Evolutionary conservation across 371 early-diverging fungal species (phyloP).

Genomic region (Actinomortierella ambigua): DNA sequence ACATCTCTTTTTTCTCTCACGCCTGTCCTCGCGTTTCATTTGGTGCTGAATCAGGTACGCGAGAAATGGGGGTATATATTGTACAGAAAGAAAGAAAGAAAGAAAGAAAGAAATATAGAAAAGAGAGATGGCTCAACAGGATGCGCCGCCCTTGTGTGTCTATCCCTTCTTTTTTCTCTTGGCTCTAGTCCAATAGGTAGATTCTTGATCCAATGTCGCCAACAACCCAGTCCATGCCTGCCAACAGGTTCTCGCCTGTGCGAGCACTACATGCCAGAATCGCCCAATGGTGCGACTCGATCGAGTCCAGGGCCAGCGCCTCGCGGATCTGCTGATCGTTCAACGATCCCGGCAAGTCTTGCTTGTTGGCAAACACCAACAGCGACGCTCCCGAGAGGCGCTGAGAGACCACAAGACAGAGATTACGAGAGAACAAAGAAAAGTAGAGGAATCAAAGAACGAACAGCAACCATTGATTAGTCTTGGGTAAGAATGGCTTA

Average conservation of each 20-base stretch:
- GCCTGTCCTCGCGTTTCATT: too few relatives aligned
- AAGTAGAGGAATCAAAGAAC: background rate
- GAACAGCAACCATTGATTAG: too few relatives aligned
- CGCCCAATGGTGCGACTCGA: constrained; percentile 92
- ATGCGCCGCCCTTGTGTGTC: too few relatives aligned
- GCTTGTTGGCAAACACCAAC: constrained; percentile 95
- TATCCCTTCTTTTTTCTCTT: background rate
- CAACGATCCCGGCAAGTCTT: constrained; percentile 90
- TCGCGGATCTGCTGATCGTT: constrained; percentile 73
- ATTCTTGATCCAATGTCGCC: constrained; percentile 89
- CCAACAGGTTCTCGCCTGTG: constrained; percentile 83
- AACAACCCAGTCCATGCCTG: constrained; percentile 95
- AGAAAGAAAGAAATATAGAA: too few relatives aligned
- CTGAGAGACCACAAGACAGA: constrained; percentile 32
- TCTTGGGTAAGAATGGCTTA: too few relatives aligned
- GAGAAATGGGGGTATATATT: too few relatives aligned
- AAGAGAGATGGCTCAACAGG: too few relatives aligned
- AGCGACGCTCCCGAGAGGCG: constrained; percentile 92
- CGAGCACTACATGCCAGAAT: constrained; percentile 91
- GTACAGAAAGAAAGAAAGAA: too few relatives aligned
- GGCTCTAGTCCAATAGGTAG: constrained; percentile 64
- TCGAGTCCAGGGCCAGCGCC: constrained; percentile 72
- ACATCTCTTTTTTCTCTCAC: too few relatives aligned
- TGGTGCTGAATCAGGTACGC: too few relatives aligned
- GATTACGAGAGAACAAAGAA: constrained; percentile 5